These are phyloP conservation scores for Pseudocohnilembus persalinus DNA, from an alignment of 169 alveolate genomes.

Conservation along the genomic window DNA sequence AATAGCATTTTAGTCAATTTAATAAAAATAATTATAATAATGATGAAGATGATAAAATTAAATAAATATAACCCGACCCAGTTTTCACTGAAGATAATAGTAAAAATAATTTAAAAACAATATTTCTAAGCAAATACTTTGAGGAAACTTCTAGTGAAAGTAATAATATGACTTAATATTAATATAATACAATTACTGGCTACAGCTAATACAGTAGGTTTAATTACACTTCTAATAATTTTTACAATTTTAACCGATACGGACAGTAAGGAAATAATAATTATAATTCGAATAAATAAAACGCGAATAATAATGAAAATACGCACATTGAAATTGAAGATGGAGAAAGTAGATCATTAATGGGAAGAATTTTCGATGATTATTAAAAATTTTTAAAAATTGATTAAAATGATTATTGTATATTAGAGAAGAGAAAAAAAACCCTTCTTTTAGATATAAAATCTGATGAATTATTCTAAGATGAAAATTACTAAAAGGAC, in stretches of 20 bases:
- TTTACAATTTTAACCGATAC: too few species aligned
- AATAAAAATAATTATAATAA: not conserved
- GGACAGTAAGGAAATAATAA: too few species aligned
- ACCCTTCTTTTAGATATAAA: conserved; percentile 18
- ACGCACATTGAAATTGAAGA: conserved; percentile 2
- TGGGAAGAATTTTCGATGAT: conserved; percentile 1
- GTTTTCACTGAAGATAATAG: not conserved
- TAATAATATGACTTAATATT: not conserved
- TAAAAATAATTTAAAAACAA: conserved; percentile 1
- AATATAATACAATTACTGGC: too few species aligned
- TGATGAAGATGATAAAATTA: not conserved
- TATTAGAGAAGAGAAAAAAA: conserved; percentile 10
- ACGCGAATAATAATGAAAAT: not conserved
- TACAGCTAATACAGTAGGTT: too few species aligned
- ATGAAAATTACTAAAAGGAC: conserved; percentile 16
- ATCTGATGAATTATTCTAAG: conserved; percentile 20
- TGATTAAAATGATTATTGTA: not conserved
- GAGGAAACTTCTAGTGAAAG: not conserved
- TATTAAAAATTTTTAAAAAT: conserved; percentile 15
- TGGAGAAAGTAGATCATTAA: conserved; percentile 7
- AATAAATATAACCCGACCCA: conserved; percentile 6
- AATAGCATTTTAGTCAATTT: not conserved
- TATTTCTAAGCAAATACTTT: conserved; percentile 11
- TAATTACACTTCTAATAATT: too few species aligned
- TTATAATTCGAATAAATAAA: not conserved